Base-by-base conservation (phyloP, 495 filamentous ascomycete species). In the Aspergillus baeticus region DNA sequence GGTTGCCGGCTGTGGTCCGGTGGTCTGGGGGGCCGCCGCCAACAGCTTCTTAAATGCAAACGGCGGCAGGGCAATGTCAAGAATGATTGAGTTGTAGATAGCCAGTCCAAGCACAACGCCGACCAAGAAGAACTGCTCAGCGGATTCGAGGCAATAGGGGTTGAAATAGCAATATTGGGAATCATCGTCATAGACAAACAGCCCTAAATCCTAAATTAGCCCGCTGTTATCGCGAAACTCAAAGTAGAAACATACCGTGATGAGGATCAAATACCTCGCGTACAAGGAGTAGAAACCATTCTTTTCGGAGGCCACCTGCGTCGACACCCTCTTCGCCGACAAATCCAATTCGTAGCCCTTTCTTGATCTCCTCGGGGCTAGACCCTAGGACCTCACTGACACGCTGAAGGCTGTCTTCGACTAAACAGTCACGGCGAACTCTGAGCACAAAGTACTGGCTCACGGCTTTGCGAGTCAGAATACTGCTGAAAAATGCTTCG, bases 81-180 rank as follows among this genome's bases (percentile, higher is more conserved):
- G 79, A 62, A 98, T 96, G 2, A 91, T 98, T 1, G 91, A 95
- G 70, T 98, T 96, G 76, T 98, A 96, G 62, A 98, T 96, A 17
- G 92, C 92, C 21, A 98, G 81, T 3, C 92, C 92, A 22, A 96
- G 81, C 29, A 96, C 73, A 35, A 91, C 90, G 21, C 92, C 92
- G 43, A 98, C 90, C 41, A 98, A 77, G 64, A 92, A 96, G 68
- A 89, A 98, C 59, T 96, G 92, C 64, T 96, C 91, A 7, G 93
- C 93, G 0, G 90, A 92, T 68, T 98, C 92, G 62, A 96, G 90
- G 38, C 89, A 90, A 63, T 87, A 82, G 2, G 92, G 89, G 65
- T 96, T 98, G 77, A 98, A 98, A 69, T 98, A 98, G 69, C 92
- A 96, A 63, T 89, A 91, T 34, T 84, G 81, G 5, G 92, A 96